Percentiles rank a stretch among this genome's conserved stretches.
phyloP scores from a whole-genome alignment of 2,329 filamentous ascomycete species.

The Pezicula radicicola region DNA sequence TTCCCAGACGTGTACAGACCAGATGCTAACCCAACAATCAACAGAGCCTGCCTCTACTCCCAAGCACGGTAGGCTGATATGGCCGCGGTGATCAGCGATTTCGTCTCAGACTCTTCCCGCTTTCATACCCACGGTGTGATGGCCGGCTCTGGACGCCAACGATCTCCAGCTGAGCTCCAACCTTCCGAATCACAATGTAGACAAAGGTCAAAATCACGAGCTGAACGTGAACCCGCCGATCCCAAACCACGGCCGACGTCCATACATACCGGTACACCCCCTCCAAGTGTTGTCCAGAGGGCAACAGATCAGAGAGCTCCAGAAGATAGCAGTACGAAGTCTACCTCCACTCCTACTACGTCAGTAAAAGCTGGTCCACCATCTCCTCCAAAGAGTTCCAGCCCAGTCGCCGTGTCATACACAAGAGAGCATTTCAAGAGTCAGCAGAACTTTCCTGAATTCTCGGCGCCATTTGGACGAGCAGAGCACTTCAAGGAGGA shows the following conservation, averaged over 20 bases:
- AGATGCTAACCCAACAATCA: conserved; percentile 17
- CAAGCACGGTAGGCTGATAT: conserved; percentile 38
- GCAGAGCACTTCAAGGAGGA: conserved; percentile 7
- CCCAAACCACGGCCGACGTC: conserved; percentile 13
- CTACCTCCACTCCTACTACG: neutral
- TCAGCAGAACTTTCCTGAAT: conserved; percentile 21
- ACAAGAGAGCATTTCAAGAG: conserved; percentile 21
- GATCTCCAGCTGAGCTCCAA: conserved; percentile 40
- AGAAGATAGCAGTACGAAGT: conserved; percentile 8
- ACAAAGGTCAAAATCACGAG: conserved; percentile 21
- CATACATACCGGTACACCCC: conserved; percentile 17
- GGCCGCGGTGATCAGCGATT: conserved; percentile 67
- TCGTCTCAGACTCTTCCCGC: conserved; percentile 68
- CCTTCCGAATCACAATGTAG: conserved; percentile 17
- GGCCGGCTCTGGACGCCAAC: conserved; percentile 42
- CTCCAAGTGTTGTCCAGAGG: conserved; percentile 15
- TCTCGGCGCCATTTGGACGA: conserved; percentile 11
- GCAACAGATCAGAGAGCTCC: conserved; percentile 8
- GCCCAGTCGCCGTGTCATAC: conserved; percentile 15
- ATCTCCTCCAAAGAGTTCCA: conserved; percentile 26
- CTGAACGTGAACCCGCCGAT: conserved; percentile 16
- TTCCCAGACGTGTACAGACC: neutral
- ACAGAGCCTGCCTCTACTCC: conserved; percentile 17
- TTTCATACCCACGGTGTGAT: conserved; percentile 59
- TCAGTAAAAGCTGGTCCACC: conserved; percentile 17